A percentile compares a stretch with the other conserved stretches of the same genome.
These are phyloP conservation scores for Backusella westeae DNA, from an alignment of 192 early-diverging fungal genomes.

Conservation along the genomic window DNA sequence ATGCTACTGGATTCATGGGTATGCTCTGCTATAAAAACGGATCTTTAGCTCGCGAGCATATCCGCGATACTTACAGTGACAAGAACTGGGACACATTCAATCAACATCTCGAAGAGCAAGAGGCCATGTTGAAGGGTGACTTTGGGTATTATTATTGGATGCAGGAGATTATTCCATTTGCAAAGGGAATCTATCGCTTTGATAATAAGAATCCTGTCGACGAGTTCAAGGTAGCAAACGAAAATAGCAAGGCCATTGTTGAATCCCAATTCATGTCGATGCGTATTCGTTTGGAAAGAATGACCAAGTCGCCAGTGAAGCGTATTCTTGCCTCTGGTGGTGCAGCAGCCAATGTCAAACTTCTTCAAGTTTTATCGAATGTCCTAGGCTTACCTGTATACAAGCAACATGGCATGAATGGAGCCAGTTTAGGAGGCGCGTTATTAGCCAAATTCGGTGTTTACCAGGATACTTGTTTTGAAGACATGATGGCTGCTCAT, in stretches of 20 bases:
- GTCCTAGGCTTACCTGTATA: constrained; percentile 72
- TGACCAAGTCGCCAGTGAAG: constrained; percentile 29
- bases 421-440: constrained; percentile 63
- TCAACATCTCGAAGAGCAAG: constrained; percentile 27
- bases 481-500: constrained; percentile 28
- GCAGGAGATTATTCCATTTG: constrained; percentile 75
- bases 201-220: constrained; percentile 37
- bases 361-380: constrained; percentile 63
- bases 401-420: constrained; percentile 44
- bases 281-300: constrained; percentile 47
- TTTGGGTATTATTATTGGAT: constrained; percentile 75
- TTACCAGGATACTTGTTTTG: constrained; percentile 9
- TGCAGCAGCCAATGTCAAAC: constrained; percentile 54
- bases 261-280: constrained; percentile 78
- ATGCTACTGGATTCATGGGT: constrained; percentile 56
- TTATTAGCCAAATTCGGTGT: constrained; percentile 48
- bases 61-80: constrained; percentile 54
- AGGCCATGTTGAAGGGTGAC: constrained; percentile 15
- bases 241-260: constrained; percentile 63
- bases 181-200: constrained; percentile 65
- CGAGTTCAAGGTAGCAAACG: constrained; percentile 36
- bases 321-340: constrained; percentile 76
- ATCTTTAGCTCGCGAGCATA: constrained; percentile 70
- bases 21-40: constrained; percentile 89
- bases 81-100: constrained; percentile 64